phyloP scores from a whole-genome alignment of 192 early-diverging fungal genomes.

The Diversispora eburnea region DNA sequence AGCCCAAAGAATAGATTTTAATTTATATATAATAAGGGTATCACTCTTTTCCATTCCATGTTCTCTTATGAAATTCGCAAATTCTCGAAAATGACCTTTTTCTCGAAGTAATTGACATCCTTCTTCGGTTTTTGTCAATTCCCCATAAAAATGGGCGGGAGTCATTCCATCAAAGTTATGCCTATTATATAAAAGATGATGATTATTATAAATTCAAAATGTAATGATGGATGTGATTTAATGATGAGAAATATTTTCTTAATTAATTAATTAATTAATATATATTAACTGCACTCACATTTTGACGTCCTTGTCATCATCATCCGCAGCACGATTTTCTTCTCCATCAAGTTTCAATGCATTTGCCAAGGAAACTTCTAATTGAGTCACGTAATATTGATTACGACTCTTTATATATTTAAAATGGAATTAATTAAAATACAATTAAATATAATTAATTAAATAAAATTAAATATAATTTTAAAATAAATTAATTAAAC shows the following conservation, averaged over 20 bases:
- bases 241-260: neutral
- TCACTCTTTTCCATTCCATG: constrained; percentile 42
- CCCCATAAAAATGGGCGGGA: constrained; percentile 77
- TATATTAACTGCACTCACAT: constrained; percentile 9
- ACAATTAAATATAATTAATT: neutral
- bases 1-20: constrained; percentile 80
- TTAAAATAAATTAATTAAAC: neutral
- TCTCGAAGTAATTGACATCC: constrained; percentile 61
- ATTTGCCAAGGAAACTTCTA: constrained; percentile 61
- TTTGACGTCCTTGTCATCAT: constrained; percentile 37
- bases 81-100: constrained; percentile 63
- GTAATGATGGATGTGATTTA: no score
- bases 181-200: constrained; percentile 20
- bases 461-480: neutral
- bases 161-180: constrained; percentile 41
- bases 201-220: neutral
- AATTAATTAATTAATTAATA: neutral
- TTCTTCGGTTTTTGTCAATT: constrained; percentile 71
- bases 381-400: constrained; percentile 60
- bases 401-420: constrained; percentile 49
- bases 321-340: neutral
- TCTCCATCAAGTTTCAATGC: constrained; percentile 32
- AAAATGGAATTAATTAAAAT: neutral
- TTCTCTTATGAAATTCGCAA: constrained; percentile 57
- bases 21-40: constrained; percentile 39